Evolutionary conservation across 1,139 yeast species (phyloP), one percentile per base, ranked within the genome.

Genomic region (Lodderomyces theae): DNA sequence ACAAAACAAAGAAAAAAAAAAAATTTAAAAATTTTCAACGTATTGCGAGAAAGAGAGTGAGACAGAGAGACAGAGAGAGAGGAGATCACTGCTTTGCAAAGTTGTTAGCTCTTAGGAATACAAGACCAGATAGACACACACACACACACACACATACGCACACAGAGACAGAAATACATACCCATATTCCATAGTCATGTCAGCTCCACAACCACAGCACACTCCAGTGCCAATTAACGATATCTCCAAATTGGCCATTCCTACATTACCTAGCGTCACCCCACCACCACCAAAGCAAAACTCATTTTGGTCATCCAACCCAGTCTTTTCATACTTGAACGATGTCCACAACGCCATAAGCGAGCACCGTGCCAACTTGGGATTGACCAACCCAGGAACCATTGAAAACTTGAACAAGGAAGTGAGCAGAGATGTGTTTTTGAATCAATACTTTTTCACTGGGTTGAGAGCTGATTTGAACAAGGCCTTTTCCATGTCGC

Each of bases 391-490:
- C 69, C 98, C 98, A 41, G 98, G 97, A 52, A 85, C 96, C 50
- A 80, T 88, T 63, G 98, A 92, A 72, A 88, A 89, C 72, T 74
- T 92, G 63, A 85, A 81, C 73, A 88, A 88, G 69, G 98, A 92
- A 68, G 96, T 89, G 44, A 72, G 90, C 51, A 83, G 92, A 66
- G 97, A 90, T 63, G 97, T 90, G 30, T 88, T 92, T 62, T 77
- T 89, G 59, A 81, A 77, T 61, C 95, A 89, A 62, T 86, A 87
- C 71, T 83, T 84, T 66, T 92, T 92, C 78, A 86, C 96, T 37
- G 99, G 99, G 46, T 78, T 94, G 58, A 85, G 96, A 64, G 98
- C 98, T 44, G 98, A 92, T 64, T 79, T 92, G 57, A 87, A 88
- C 72, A 92, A 92, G 76, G 89, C 92, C 19, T 88, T 94, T 60